These are phyloP conservation scores for Hondaea fermentalgiana DNA, from an alignment of 108 stramenopile genomes.

Conservation along the genomic window DNA sequence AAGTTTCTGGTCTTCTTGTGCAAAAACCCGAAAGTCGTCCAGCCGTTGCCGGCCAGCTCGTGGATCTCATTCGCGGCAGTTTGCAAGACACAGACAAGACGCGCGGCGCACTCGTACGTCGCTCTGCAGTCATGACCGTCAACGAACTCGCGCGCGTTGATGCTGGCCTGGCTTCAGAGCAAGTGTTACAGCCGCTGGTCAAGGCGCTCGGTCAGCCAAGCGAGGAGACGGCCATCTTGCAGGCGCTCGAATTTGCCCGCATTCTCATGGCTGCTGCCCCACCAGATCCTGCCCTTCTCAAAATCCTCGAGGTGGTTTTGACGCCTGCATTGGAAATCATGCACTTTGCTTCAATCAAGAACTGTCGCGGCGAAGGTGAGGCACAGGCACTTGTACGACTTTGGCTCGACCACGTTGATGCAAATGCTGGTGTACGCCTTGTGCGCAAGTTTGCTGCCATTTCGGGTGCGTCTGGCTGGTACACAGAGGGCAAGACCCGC, in stretches of 20 bases:
- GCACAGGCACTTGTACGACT: not conserved
- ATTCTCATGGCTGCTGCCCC: not conserved
- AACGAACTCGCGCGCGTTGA: not conserved
- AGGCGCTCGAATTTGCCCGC: not conserved
- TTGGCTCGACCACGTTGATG: not conserved
- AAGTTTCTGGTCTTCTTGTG: not conserved
- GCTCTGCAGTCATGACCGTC: not conserved
- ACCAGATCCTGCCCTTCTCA: not conserved
- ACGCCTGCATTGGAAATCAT: not conserved
- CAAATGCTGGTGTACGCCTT: not conserved
- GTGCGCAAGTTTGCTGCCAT: not conserved
- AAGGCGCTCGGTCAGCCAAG: not conserved
- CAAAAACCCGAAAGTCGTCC: not conserved
- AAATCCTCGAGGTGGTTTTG: not conserved
- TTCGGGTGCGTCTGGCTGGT: not conserved
- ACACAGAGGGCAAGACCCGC: not conserved
- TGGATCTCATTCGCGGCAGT: not conserved
- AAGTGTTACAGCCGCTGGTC: not conserved
- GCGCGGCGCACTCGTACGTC: not conserved
- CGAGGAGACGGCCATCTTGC: not conserved
- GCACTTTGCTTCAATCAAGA: not conserved
- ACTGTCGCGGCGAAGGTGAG: not conserved
- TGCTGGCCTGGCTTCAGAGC: not conserved
- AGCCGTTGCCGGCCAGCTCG: not conserved
- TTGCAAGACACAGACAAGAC: not conserved